Conservation (phyloP, 768 basidiomycete species). For the Mycena vulgaris region DNA sequence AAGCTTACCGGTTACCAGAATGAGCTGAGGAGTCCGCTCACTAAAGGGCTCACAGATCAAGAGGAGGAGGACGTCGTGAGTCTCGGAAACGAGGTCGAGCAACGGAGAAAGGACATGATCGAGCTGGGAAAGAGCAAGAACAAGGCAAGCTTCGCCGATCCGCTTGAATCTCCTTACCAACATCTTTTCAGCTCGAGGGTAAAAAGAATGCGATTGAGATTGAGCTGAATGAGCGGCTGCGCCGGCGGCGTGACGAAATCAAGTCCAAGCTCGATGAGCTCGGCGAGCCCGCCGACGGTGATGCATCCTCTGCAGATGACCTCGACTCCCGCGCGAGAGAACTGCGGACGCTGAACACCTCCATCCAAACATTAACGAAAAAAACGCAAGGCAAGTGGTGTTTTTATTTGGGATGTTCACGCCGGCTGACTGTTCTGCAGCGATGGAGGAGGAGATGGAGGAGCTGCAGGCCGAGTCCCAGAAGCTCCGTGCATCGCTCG, state of each 20-base stretch:
- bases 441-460: slow-evolving; percentile 82
- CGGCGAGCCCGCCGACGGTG: slow-evolving; percentile 72
- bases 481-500: slow-evolving; percentile 74
- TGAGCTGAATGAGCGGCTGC: slow-evolving; percentile 91
- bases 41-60: slow-evolving; percentile 77
- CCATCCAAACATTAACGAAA: slow-evolving; percentile 76
- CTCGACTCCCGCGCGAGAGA: slow-evolving; percentile 80
- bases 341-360: slow-evolving; percentile 73
- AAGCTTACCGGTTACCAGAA: slow-evolving; percentile 75
- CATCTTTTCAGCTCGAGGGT: slow-evolving; percentile 69
- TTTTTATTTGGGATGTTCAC: slow-evolving; percentile 8
- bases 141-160: slow-evolving; percentile 65
- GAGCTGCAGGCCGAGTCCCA: slow-evolving; percentile 74
- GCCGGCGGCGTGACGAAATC: slow-evolving; percentile 85
- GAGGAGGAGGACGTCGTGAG: slow-evolving; percentile 78
- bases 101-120: slow-evolving; percentile 77
- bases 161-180: slow-evolving; percentile 10
- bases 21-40: slow-evolving; percentile 84
- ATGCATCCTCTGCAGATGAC: slow-evolving; percentile 72
- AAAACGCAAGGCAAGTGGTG: slow-evolving; percentile 69
- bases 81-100: slow-evolving; percentile 84
- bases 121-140: slow-evolving; percentile 78
- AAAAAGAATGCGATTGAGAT: slow-evolving; percentile 90
- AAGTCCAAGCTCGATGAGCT: slow-evolving; percentile 81
- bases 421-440: slow-evolving; percentile 53